Conservation (phyloP, 306 rosid genomes). For the Lupinus albus region DNA sequence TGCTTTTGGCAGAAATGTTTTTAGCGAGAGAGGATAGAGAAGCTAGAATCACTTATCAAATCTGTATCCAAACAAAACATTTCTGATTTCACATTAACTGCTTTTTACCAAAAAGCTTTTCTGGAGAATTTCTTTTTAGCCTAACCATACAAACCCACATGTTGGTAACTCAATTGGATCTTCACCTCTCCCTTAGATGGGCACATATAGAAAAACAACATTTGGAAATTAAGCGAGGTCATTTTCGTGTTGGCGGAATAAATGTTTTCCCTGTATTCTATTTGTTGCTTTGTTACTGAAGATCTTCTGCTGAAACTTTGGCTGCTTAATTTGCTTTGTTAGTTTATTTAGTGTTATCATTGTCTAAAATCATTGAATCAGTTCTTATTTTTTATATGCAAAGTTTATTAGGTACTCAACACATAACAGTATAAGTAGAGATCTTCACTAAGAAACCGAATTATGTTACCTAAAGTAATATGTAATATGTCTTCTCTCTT, state of each 20-base stretch:
- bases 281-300: neutral
- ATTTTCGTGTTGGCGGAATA: conserved; percentile 53
- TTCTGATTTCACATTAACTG: too few species aligned
- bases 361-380: neutral
- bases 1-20: too few species aligned
- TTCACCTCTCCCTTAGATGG: conserved; percentile 14
- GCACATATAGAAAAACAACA: neutral
- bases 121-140: too few species aligned
- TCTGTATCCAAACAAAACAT: too few species aligned
- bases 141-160: neutral
- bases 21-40: too few species aligned
- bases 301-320: neutral
- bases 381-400: too few species aligned
- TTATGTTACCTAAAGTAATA: neutral
- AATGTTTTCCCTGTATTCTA: neutral
- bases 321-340: too few species aligned
- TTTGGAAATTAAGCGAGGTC: conserved; percentile 63
- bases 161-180: conserved; percentile 36
- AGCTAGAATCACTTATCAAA: too few species aligned
- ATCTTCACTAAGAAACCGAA: neutral
- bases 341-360: neutral
- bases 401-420: too few species aligned
- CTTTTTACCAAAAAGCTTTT: too few species aligned
- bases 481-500: conserved; percentile 14
- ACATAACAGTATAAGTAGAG: too few species aligned